These are phyloP conservation scores for Aureobasidium lini DNA, from an alignment of 2,329 filamentous ascomycete species.

Conservation along the genomic window DNA sequence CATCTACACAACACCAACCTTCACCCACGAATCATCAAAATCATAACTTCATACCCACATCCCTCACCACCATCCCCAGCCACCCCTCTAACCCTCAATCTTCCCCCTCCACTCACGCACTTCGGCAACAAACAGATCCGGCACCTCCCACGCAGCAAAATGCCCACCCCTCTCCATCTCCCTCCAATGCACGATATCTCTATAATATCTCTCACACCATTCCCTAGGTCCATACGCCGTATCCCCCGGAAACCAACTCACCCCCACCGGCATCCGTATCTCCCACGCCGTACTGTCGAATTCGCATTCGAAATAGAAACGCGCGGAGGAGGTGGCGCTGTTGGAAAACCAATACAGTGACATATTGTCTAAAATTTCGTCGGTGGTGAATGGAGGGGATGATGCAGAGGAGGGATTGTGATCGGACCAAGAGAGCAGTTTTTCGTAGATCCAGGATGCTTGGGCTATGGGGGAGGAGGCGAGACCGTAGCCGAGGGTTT, in stretches of 20 bases:
- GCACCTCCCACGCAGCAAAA: slow-evolving; percentile 49
- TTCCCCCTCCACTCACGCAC: no score
- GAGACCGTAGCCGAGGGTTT: slow-evolving; percentile 63
- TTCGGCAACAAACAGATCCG: no score
- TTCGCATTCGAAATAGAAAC: slow-evolving; percentile 67
- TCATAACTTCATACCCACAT: no score
- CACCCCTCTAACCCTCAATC: no score
- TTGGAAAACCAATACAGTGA: slow-evolving; percentile 63
- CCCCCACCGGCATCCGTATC: slow-evolving; percentile 41
- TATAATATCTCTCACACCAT: slow-evolving; percentile 50
- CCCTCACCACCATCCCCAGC: no score
- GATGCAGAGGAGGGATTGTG: slow-evolving; percentile 35
- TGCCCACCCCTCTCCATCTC: slow-evolving; percentile 47
- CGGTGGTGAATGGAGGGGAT: slow-evolving; percentile 62
- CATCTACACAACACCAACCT: no score
- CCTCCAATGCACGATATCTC: slow-evolving; percentile 49
- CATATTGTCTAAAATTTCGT: slow-evolving; percentile 69
- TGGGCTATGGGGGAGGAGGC: slow-evolving; percentile 62
- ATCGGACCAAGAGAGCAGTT: slow-evolving; percentile 63
- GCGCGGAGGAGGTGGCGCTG: slow-evolving; percentile 59
- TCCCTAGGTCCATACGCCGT: slow-evolving; percentile 45
- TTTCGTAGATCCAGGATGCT: slow-evolving; percentile 75
- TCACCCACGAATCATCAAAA: no score
- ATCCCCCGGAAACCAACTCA: slow-evolving; percentile 53
- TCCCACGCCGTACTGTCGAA: slow-evolving; percentile 30